Percentiles rank a stretch among this genome's conserved stretches.
Conservation (phyloP, 148 eudicot species). For the Arctostaphylos glauca region DNA sequence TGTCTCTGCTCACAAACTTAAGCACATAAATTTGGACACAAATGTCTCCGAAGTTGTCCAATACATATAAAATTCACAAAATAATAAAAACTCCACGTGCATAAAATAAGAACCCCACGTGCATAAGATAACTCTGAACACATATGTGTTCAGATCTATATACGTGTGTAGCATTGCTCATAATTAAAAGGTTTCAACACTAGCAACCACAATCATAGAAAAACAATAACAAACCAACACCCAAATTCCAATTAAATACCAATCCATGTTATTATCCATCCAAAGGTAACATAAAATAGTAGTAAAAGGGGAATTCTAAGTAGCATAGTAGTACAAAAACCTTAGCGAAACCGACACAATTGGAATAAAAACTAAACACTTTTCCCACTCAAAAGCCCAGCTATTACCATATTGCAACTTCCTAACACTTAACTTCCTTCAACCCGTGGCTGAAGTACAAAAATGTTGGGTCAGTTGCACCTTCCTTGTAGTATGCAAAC, state of each 20-base stretch:
- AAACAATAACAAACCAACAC: neutral
- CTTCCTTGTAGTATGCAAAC: conserved; percentile 74
- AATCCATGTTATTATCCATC: neutral
- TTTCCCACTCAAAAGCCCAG: conserved; percentile 23
- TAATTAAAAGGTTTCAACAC: too few species aligned
- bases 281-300: neutral
- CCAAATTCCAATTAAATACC: conserved; percentile 10
- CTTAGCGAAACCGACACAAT: neutral
- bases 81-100: too few species aligned
- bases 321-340: conserved; percentile 14
- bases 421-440: conserved; percentile 64
- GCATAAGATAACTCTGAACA: too few species aligned
- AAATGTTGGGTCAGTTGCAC: conserved; percentile 68
- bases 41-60: too few species aligned
- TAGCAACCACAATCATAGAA: neutral
- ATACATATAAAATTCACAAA: too few species aligned
- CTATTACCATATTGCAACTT: conserved; percentile 19
- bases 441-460: conserved; percentile 58
- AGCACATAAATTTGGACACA: too few species aligned
- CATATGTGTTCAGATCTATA: too few species aligned
- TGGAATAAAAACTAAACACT: conserved; percentile 1
- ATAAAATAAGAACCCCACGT: too few species aligned
- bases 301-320: neutral
- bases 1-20: too few species aligned
- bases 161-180: too few species aligned